phyloP scores from a whole-genome alignment of 1,284 basidiomycete genomes.

The Irpex sp. region DNA sequence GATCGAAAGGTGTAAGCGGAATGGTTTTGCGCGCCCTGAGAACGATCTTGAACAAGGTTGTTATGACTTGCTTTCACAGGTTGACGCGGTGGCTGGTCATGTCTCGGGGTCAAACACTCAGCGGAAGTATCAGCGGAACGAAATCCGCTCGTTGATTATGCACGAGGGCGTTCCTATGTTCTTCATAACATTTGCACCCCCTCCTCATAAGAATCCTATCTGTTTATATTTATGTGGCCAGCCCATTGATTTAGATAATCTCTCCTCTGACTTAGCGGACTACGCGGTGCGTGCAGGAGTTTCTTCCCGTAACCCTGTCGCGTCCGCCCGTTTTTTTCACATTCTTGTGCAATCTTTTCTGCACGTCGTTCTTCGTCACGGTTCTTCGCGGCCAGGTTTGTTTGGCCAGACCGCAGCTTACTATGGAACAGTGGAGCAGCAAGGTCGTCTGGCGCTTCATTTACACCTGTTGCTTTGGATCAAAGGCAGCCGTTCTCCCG shows the following conservation, averaged over 20 bases:
- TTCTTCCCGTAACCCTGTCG: conserved; percentile 30
- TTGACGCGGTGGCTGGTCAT: conserved; percentile 28
- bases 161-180: conserved; percentile 30
- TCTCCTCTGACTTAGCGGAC: conserved; percentile 11
- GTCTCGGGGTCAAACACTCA: conserved; percentile 31
- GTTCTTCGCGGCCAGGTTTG: conserved; percentile 17
- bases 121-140: conserved; percentile 25
- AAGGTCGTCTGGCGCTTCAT: conserved; percentile 31
- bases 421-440: conserved; percentile 34
- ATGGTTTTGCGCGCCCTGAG: conserved; percentile 20
- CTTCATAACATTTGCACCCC: conserved; percentile 35
- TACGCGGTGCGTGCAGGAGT: conserved; percentile 1
- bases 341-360: conserved; percentile 22
- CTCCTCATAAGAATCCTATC: conserved; percentile 27
- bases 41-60: conserved; percentile 30
- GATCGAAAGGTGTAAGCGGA: conserved; percentile 14
- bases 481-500: conserved; percentile 4
- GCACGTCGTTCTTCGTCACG: conserved; percentile 26
- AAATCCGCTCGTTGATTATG: conserved; percentile 34
- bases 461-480: conserved; percentile 22
- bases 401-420: conserved; percentile 28
- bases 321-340: conserved; percentile 8
- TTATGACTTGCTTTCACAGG: conserved; percentile 27
- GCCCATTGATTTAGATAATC: conserved; percentile 11
- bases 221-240: conserved; percentile 26